These are phyloP conservation scores for Colletotrichum higginsianum DNA, from an alignment of 2,329 filamentous ascomycete species.

Conservation along the genomic window DNA sequence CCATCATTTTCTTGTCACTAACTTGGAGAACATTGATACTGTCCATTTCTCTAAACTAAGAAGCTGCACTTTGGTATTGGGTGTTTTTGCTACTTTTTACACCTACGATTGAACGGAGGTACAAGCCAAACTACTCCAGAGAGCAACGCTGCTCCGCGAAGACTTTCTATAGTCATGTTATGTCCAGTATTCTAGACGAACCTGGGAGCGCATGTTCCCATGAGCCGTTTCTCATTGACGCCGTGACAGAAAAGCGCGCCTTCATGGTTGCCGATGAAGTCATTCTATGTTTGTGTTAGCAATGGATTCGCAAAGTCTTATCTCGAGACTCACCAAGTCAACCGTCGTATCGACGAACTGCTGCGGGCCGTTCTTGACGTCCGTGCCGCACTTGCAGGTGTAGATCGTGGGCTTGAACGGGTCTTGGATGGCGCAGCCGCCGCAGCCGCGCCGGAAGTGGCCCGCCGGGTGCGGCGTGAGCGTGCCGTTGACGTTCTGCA, in stretches of 20 bases:
- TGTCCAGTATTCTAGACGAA: background rate
- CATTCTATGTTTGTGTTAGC: background rate
- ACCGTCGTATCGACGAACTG: background rate
- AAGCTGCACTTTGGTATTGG: no score
- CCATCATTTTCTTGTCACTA: no score
- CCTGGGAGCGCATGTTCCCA: background rate
- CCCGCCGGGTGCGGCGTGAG: background rate
- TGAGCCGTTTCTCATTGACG: background rate
- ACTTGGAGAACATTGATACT: no score
- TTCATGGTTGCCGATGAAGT: background rate
- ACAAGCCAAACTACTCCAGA: no score
- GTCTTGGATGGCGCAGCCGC: slow-evolving; percentile 6
- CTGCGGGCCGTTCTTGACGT: background rate
- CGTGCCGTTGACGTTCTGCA: background rate
- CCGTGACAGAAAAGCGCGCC: background rate
- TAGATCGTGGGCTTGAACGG: background rate
- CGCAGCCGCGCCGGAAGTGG: slow-evolving; percentile 15
- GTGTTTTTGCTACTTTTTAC: no score
- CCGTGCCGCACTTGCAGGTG: background rate
- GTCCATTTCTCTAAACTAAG: no score
- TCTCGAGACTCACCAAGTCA: slow-evolving; percentile 3
- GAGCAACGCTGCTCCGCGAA: no score
- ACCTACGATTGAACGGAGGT: no score
- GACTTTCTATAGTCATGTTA: background rate
- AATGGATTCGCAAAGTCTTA: no score